phyloP scores from a whole-genome alignment of 2,329 filamentous ascomycete species.

The Karstenula rhodostoma region DNA sequence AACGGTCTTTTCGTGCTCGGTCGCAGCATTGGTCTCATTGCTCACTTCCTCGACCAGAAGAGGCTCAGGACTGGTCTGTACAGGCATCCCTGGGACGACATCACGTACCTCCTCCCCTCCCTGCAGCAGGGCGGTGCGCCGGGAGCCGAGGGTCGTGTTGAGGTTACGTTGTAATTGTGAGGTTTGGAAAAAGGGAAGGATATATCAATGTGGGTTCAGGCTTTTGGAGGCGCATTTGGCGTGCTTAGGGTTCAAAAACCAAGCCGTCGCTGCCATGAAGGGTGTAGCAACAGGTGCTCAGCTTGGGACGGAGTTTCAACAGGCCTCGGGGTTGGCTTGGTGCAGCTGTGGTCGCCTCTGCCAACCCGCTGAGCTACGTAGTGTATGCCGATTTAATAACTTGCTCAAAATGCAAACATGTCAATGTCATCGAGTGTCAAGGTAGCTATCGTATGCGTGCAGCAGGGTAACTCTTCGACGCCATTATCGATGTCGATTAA shows the following conservation, averaged over 20 bases:
- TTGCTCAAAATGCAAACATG: constrained; percentile 7
- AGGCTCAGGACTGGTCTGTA: constrained; percentile 97
- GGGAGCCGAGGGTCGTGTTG: constrained; percentile 52
- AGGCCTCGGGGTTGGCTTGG: constrained; percentile 13
- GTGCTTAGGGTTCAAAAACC: constrained; percentile 35
- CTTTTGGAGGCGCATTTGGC: constrained; percentile 28
- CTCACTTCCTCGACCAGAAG: constrained; percentile 99
- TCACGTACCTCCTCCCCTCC: constrained; percentile 53
- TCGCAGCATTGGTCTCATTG: constrained; percentile 97
- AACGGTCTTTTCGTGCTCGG: constrained; percentile 99
- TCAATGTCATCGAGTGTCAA: neutral
- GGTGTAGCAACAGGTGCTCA: constrained; percentile 44
- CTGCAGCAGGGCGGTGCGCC: constrained; percentile 48
- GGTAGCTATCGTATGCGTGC: neutral
- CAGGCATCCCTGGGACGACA: constrained; percentile 85
- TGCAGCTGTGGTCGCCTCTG: constrained; percentile 8
- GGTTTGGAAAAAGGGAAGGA: constrained; percentile 33
- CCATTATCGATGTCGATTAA: neutral
- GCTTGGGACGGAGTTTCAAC: constrained; percentile 34
- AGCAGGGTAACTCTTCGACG: too few species aligned
- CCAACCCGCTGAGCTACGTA: neutral
- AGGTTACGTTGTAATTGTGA: constrained; percentile 49
- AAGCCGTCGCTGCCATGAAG: constrained; percentile 26
- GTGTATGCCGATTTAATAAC: constrained; percentile 20
- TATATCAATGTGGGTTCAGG: constrained; percentile 41